Percentiles rank a stretch among this genome's conserved stretches.
Conservation (phyloP, 805 yeast species). For the Saccharomycopsis lassenensis region DNA sequence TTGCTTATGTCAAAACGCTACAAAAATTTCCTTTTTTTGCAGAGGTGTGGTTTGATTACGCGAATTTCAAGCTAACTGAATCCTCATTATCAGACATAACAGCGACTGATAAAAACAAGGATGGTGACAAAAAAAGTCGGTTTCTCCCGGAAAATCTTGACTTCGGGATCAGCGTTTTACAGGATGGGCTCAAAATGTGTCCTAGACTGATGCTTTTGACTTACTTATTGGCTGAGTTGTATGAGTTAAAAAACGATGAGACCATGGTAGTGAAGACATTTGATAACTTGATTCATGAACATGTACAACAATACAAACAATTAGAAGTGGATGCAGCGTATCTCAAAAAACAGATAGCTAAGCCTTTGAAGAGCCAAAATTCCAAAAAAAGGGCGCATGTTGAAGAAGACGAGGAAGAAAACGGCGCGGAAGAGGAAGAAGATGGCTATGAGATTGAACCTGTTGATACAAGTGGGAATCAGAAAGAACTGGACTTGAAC, state of each 20-base stretch:
- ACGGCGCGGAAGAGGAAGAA: conserved; percentile 3
- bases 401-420: conserved; percentile 2
- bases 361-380: conserved; percentile 18
- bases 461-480: no score
- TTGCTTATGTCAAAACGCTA: conserved; percentile 63
- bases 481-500: conserved; percentile 18
- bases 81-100: not conserved
- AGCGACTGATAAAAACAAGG: conserved; percentile 1
- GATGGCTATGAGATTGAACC: conserved; percentile 11
- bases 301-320: conserved; percentile 30
- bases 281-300: conserved; percentile 36
- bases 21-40: conserved; percentile 53
- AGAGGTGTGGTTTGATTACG: conserved; percentile 65
- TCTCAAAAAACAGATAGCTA: conserved; percentile 18
- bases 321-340: conserved; percentile 18
- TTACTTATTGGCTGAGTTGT: conserved; percentile 55
- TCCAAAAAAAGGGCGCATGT: conserved; percentile 5
- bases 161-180: conserved; percentile 32
- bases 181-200: conserved; percentile 48
- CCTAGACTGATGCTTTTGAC: conserved; percentile 61
- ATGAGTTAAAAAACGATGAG: conserved; percentile 46
- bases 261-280: conserved; percentile 41
- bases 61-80: conserved; percentile 25
- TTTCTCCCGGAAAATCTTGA: conserved; percentile 8
- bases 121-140: no score